These are phyloP conservation scores for Ogataea pilisensis DNA, from an alignment of 805 yeast species.

Conservation along the genomic window DNA sequence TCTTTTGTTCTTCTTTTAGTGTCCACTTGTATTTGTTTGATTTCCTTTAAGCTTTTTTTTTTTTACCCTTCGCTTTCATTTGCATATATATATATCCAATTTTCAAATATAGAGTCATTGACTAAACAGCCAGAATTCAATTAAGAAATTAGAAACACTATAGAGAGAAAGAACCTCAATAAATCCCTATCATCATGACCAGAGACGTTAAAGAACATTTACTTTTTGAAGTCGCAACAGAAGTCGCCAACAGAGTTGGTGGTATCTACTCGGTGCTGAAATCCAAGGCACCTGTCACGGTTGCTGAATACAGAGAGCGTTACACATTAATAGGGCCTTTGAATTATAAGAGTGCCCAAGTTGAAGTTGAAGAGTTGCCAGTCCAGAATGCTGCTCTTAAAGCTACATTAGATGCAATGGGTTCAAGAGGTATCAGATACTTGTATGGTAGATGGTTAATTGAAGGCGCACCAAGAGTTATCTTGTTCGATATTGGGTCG, in stretches of 20 bases:
- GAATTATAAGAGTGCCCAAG: constrained; percentile 66
- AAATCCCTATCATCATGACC: constrained; percentile 40
- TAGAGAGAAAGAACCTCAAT: too few relatives aligned
- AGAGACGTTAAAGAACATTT: constrained; percentile 86
- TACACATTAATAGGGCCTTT: constrained; percentile 87
- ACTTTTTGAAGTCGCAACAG: constrained; percentile 92
- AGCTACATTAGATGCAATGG: constrained; percentile 72
- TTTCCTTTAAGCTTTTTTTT: too few relatives aligned
- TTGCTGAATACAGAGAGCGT: constrained; percentile 84
- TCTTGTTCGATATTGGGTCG: constrained; percentile 80
- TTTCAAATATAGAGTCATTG: too few relatives aligned
- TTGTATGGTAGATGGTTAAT: constrained; percentile 95
- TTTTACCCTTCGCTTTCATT: too few relatives aligned
- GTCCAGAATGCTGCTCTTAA: constrained; percentile 44
- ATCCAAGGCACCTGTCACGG: constrained; percentile 95
- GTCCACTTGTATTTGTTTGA: too few relatives aligned
- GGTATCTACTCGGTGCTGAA: constrained; percentile 96
- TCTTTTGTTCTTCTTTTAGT: too few relatives aligned
- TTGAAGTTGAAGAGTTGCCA: constrained; percentile 75
- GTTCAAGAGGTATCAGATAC: constrained; percentile 72
- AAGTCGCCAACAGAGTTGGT: constrained; percentile 96
- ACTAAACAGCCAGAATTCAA: too few relatives aligned
- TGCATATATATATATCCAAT: too few relatives aligned
- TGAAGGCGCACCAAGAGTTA: constrained; percentile 95
- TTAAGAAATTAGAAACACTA: not conserved